Evolutionary conservation across 2,329 filamentous ascomycete species (phyloP).

Genomic region (Botrytis byssoidea): DNA sequence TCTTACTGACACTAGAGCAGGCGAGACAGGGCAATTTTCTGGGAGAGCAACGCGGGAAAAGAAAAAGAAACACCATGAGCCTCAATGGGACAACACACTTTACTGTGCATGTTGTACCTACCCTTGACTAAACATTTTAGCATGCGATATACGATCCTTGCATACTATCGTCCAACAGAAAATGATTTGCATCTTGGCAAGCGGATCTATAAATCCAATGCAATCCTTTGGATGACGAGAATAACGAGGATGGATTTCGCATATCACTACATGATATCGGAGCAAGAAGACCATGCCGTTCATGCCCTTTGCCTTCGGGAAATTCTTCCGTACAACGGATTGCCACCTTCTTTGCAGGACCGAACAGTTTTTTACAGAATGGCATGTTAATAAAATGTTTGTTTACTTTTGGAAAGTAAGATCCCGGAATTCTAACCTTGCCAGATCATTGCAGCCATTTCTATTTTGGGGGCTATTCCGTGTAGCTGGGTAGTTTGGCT

Average conservation of each 20-base stretch:
- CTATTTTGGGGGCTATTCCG: conserved; percentile 5
- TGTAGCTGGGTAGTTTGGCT: conserved; percentile 2
- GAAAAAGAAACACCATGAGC: conserved; percentile 3
- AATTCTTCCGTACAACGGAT: conserved; percentile 1
- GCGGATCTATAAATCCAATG: background rate
- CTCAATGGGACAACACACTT: conserved; percentile 18
- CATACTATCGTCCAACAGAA: conserved; percentile 1
- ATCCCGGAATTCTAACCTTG: background rate
- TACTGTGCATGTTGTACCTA: conserved; percentile 3
- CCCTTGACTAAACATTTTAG: background rate
- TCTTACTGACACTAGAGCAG: conserved; percentile 4
- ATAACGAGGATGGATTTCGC: background rate
- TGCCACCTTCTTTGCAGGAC: conserved; percentile 3
- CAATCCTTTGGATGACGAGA: conserved; percentile 7
- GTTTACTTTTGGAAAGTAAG: background rate
- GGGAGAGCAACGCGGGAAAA: conserved; percentile 2
- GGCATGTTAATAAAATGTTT: background rate
- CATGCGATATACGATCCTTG: conserved; percentile 15
- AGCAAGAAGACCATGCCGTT: background rate
- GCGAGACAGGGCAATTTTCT: background rate
- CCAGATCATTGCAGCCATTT: background rate
- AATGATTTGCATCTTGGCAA: conserved; percentile 8
- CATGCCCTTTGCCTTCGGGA: conserved; percentile 4
- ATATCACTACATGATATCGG: conserved; percentile 12
- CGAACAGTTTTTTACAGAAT: background rate